Base-by-base conservation (phyloP, 2,329 filamentous ascomycete genomes). In the Cordyceps fumosorosea region DNA sequence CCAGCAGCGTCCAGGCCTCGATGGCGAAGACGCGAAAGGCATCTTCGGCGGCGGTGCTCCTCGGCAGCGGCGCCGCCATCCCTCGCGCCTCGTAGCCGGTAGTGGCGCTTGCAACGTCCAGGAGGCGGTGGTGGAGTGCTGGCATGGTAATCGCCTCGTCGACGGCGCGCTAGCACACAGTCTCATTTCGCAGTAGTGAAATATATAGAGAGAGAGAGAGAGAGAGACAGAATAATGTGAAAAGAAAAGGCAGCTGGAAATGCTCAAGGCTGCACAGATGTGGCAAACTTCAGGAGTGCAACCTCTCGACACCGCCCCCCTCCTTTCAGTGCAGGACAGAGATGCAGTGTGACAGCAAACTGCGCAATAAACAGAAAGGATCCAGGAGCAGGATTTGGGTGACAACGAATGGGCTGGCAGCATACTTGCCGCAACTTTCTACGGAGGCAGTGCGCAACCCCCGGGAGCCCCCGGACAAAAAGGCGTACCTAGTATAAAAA, bases 1-100 rank as follows among this genome's bases (percentile, higher is more conserved):
- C 16, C 11, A 62, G 40, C 37, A 62, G 42, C 6, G 60, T 16
- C 60, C 55, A 62, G 2, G 55, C 48, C 37, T 62, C 60, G 48
- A 58, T n/a, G 6, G 20, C 34, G 10, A 62, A 47, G n/a, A 37
- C 57, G 4, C 51, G 26, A 54, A 62, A 62, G 2, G 26, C 55
- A 5, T 37, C 48, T 18, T 42, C n/a, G 7, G 60, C 40, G 42
- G 18, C 37, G 52, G 11, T 51, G 34, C 29, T 24, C 47, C 56
- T 52, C 34, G 18, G 24, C 56, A 14, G 29, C 34, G 44, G n/a
- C 40, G 51, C 16, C 59, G 59, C 29, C 53, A 48, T 56, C 14
- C 29, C 44, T 29, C 14, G 48, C 50, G 59, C 20, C 20, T 62
- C 59, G 26, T 48, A 8, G 51, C n/a, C 12, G 14, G 14, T n/a